Conservation (phyloP, 2,329 filamentous ascomycete species). For the Colletotrichum tamarilloi region DNA sequence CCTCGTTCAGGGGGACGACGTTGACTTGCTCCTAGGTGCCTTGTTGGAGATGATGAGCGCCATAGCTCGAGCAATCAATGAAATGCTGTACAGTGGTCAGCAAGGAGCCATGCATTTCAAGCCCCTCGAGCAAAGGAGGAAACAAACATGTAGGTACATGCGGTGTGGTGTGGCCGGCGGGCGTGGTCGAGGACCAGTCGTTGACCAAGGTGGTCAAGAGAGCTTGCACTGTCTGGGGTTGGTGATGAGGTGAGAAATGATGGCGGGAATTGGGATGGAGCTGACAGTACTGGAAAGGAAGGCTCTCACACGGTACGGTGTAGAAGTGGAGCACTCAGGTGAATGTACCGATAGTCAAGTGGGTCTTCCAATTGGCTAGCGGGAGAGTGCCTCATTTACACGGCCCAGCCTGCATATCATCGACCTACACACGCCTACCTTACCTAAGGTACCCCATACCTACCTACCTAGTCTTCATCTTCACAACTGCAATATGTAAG, state of each 20-base stretch:
- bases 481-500: neutral
- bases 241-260: neutral
- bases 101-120: neutral
- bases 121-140: conserved; percentile 18
- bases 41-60: neutral
- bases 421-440: too few species aligned
- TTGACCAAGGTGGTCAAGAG: neutral
- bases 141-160: conserved; percentile 19
- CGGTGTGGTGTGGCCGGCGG: neutral
- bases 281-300: neutral
- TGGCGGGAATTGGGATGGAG: neutral
- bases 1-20: neutral
- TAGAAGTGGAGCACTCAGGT: conserved; percentile 11
- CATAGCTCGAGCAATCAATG: neutral
- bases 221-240: conserved; percentile 17
- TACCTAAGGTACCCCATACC: too few species aligned
- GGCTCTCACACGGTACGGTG: conserved; percentile 27
- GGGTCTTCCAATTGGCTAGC: conserved; percentile 10
- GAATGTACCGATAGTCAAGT: neutral
- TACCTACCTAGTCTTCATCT: neutral
- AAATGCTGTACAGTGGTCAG: neutral
- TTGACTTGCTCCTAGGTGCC: neutral
- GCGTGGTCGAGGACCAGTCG: neutral
- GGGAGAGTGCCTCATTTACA: neutral
- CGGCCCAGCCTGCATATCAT: neutral